A percentile compares a stretch with the other conserved stretches of the same genome.
Conservation (phyloP, 495 filamentous ascomycete species). For the Talaromyces wortmannii region DNA sequence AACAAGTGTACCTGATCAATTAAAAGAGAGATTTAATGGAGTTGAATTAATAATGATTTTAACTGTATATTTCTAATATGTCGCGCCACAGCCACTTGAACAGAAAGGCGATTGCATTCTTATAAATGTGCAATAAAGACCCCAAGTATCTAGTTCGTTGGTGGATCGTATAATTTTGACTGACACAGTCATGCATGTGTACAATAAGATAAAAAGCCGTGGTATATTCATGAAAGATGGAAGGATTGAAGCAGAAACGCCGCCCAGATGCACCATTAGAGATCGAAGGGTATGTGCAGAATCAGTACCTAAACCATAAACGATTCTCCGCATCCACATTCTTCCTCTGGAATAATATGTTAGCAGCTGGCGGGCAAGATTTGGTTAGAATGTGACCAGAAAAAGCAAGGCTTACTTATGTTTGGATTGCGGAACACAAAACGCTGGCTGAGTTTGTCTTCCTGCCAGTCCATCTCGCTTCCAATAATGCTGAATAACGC, state of each 20-base stretch:
- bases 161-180: too few relatives aligned
- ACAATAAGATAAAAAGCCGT: background rate
- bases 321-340: constrained; percentile 95
- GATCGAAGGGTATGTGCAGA: constrained; percentile 8
- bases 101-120: too few relatives aligned
- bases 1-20: too few relatives aligned
- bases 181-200: too few relatives aligned
- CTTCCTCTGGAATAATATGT: constrained; percentile 61
- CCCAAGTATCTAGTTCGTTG: too few relatives aligned
- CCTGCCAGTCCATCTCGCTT: constrained; percentile 98
- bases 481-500: constrained; percentile 97
- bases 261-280: constrained; percentile 23
- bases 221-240: background rate
- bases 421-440: constrained; percentile 98
- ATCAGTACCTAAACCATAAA: constrained; percentile 66
- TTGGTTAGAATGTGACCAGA: background rate
- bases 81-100: too few relatives aligned
- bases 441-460: constrained; percentile 81
- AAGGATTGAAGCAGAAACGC: constrained; percentile 21
- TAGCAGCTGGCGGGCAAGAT: constrained; percentile 9
- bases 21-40: too few relatives aligned
- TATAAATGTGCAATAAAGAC: too few relatives aligned
- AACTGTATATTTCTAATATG: too few relatives aligned
- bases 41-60: too few relatives aligned
- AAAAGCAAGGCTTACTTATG: constrained; percentile 67